Evolutionary conservation across 768 basidiomycete genomes (phyloP), one percentile per base, ranked within the genome.

Genomic region (Lentinula lateritia): DNA sequence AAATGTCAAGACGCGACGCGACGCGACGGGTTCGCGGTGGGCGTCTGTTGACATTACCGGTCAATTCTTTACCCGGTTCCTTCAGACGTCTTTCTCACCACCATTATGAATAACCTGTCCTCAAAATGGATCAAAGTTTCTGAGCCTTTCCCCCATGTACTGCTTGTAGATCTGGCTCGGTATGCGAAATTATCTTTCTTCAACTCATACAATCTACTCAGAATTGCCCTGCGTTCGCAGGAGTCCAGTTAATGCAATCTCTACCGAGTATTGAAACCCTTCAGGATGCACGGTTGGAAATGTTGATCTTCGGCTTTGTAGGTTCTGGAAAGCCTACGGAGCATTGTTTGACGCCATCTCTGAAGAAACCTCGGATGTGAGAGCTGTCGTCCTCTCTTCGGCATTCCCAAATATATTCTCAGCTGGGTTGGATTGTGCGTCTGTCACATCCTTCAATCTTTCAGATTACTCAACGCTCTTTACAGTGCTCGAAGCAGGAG

Each of bases 361-460:
- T 6, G 70, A 61, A 71, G 85, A 74, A 68, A 82, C 57, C 2
- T 67, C 74, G 23, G 83, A 86, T 35, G 83, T 93, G 0, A 83
- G 90, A 16, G 89, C 78, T 3, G 78, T 92, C 6, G 90, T 96
- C 0, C 74, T 96, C 0, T 84, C 88, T 0, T 93, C 92, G 0
- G 76, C 75, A 1, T 68, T 89, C 2, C 84, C 87, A 0, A 92
- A 89, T 70, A 71, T 85, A 4, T 96, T 93, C 70, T 89, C 89
- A 0, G 93, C 92, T 1, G 94, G 95, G 0, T 72, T 96, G 6
- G 94, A 96, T 69, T 70, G 93, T 92, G 28, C 28, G 28, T 3
- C 28, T 28, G 3, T 28, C 3, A 82, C 67, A 36, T 35, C 28
- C 28, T 28, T 20, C 3, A 46, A 41, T n/a, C 20, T 6, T 35